Percentiles rank a stretch among this genome's conserved stretches.
Conservation (phyloP, 2,329 filamentous ascomycete species). For the Periconia sp. region DNA sequence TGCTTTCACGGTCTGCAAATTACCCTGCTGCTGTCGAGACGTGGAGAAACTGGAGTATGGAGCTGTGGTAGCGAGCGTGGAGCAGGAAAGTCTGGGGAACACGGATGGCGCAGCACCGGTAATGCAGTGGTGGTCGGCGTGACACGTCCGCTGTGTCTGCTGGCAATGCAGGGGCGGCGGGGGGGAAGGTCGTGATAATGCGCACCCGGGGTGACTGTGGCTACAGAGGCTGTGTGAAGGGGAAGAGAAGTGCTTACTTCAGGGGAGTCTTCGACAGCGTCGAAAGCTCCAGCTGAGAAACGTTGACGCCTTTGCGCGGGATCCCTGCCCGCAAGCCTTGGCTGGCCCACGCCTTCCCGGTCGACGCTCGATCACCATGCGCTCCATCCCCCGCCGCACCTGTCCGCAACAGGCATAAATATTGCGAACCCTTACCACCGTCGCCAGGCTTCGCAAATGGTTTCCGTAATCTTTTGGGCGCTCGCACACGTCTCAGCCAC, state of each 20-base stretch:
- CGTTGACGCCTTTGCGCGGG: background rate
- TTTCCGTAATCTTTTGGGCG: background rate
- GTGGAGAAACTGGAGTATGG: background rate
- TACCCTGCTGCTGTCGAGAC: no score
- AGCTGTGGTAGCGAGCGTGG: constrained; percentile 32
- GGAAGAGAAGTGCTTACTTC: constrained; percentile 16
- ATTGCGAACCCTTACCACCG: constrained; percentile 12
- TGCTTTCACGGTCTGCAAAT: constrained; percentile 22
- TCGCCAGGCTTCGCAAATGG: background rate
- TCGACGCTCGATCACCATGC: no score
- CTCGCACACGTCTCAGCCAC: constrained; percentile 10
- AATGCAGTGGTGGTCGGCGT: constrained; percentile 12
- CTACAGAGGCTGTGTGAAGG: constrained; percentile 1
- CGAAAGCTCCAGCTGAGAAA: constrained; percentile 20
- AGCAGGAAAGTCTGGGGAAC: constrained; percentile 33
- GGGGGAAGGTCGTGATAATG: constrained; percentile 2
- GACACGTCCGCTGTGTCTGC: constrained; percentile 11
- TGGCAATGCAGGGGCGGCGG: background rate
- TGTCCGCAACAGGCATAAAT: constrained; percentile 12
- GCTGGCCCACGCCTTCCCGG: no score
- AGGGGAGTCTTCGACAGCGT: constrained; percentile 16
- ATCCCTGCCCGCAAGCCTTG: no score
- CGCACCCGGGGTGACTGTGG: constrained; percentile 4
- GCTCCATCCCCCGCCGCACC: no score
- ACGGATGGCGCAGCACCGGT: constrained; percentile 24